A percentile compares a stretch with the other conserved stretches of the same genome.
Conservation (phyloP, 2,329 filamentous ascomycete species). For the Colletotrichum sp. region DNA sequence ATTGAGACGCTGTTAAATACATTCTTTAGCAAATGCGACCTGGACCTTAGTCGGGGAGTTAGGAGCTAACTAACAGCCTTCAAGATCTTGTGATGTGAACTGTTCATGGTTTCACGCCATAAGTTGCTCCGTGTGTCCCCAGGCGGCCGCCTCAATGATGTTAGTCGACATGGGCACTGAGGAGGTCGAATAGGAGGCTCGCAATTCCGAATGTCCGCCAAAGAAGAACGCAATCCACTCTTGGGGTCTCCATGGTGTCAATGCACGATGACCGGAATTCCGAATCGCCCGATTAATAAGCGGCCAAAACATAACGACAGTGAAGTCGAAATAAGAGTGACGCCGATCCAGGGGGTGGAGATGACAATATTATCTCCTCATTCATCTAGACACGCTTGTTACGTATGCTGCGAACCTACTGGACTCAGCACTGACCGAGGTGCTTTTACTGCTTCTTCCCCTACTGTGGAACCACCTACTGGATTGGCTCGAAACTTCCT, state of each 20-base stretch:
- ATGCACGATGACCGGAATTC: neutral
- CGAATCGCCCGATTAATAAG: neutral
- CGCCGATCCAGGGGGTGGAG: neutral
- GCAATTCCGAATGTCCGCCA: neutral
- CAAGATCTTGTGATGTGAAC: neutral
- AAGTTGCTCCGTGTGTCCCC: neutral
- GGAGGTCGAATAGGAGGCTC: neutral
- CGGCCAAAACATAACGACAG: neutral
- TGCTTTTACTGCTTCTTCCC: too few species aligned
- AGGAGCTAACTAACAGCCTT: neutral
- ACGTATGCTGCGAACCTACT: too few species aligned
- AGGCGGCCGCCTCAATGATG: neutral
- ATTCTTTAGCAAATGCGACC: neutral
- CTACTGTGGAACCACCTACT: too few species aligned
- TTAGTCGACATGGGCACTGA: neutral
- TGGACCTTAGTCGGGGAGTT: neutral
- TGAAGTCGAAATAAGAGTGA: neutral
- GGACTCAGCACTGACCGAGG: too few species aligned
- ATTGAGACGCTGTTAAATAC: neutral
- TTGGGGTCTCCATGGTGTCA: neutral
- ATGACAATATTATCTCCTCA: rapidly evolving
- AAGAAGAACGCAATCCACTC: neutral
- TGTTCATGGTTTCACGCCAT: neutral
- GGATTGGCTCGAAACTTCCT: too few species aligned
- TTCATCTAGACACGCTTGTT: neutral